phyloP scores from a whole-genome alignment of 176 grass and related monocot genomes.

The Bonia amplexicaulis region DNA sequence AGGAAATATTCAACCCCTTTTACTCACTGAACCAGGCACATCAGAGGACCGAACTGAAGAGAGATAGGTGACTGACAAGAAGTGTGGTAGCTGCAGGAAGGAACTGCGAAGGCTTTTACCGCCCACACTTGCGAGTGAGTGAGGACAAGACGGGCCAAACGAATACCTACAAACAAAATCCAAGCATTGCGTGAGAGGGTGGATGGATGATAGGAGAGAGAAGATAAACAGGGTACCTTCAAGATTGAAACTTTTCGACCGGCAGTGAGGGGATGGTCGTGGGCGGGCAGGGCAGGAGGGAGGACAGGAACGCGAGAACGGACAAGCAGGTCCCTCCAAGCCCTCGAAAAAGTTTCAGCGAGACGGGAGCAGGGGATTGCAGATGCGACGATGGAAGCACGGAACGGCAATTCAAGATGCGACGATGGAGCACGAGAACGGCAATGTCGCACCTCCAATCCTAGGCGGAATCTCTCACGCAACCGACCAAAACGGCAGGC shows the following conservation, averaged over 20 bases:
- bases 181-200: not conserved
- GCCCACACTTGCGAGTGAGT: not conserved
- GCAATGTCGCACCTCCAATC: not conserved
- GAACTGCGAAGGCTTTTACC: conserved; percentile 10
- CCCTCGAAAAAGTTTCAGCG: not conserved
- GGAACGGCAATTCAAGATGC: not conserved
- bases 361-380: not conserved
- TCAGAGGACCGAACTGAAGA: not conserved
- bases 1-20: not conserved
- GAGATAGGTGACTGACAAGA: not conserved
- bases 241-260: conserved; percentile 39
- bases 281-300: not conserved
- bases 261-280: not conserved
- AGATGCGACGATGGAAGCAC: not conserved
- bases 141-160: conserved; percentile 27
- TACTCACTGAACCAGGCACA: conserved; percentile 2
- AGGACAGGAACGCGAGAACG: not conserved
- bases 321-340: conserved; percentile 48
- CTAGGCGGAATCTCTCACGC: not conserved
- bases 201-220: not conserved
- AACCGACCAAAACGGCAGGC: not conserved
- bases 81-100: not conserved
- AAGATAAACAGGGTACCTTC: conserved; percentile 17
- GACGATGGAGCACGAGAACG: not conserved
- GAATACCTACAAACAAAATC: conserved; percentile 4